Conservation (phyloP, 495 filamentous ascomycete genomes). For the Annulohypoxylon bovei region DNA sequence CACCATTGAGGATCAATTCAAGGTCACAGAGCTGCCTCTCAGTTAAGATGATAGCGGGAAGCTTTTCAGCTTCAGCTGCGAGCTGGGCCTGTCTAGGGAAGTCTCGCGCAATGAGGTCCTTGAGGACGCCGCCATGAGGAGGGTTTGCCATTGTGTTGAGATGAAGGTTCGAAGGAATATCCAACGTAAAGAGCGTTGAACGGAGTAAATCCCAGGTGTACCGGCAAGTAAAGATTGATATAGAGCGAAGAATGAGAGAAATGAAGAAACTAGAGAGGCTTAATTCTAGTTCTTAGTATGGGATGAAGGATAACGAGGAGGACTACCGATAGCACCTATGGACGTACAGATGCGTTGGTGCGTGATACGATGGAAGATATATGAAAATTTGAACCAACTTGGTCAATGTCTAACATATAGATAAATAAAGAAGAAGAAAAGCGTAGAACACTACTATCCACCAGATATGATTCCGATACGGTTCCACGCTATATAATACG, state of each 20-base stretch:
- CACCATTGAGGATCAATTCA: constrained; percentile 94
- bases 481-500: constrained; percentile 32
- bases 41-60: constrained; percentile 84
- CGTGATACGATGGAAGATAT: neutral
- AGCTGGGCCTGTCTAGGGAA: constrained; percentile 78
- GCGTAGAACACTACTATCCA: neutral
- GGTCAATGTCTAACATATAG: neutral
- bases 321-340: neutral
- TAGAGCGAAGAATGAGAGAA: neutral
- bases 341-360: constrained; percentile 1
- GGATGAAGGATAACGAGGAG: neutral
- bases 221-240: constrained; percentile 1
- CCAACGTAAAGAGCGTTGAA: neutral
- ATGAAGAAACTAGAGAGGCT: neutral
- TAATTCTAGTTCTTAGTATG: constrained; percentile 11
- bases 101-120: constrained; percentile 95
- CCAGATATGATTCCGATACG: constrained; percentile 8
- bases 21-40: constrained; percentile 98
- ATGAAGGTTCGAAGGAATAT: neutral
- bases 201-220: neutral
- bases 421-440: neutral
- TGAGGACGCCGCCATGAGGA: constrained; percentile 95
- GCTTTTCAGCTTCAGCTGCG: constrained; percentile 80
- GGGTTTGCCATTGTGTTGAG: constrained; percentile 66
- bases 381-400: neutral